Evolutionary conservation across 1,139 yeast species (phyloP), one percentile per base, ranked within the genome.

Genomic region (Blastobotrys arbuscula): DNA sequence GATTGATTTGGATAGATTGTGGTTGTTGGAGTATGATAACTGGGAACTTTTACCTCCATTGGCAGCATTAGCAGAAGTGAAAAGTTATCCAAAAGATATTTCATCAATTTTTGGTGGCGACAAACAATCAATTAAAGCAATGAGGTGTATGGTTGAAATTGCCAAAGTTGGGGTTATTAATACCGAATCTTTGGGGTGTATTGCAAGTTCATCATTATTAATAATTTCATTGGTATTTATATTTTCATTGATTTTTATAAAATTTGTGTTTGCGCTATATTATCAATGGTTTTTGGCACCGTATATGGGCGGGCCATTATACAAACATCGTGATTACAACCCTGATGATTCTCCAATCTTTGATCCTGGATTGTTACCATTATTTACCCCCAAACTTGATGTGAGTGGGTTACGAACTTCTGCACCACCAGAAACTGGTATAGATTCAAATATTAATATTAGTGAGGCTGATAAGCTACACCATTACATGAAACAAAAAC

Each of bases 161-260:
- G 73, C 84, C 41, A 86, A 83, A 67, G 89, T 87, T 21, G 96
- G 96, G 28, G 79, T 78, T 34, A 78, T 88, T 50, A 95, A 87
- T 63, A 77, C 88, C 0, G 85, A 84, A 45, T 79, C 95, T 10
- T 76, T 87, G 54, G 96, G 96, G 12, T 88, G 96, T 68, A 79
- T 87, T 63, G 85, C 94, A 0, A 84, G 95, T 1, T 72, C 76
- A 50, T 76, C 84, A 42, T 90, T 86, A 0, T 73, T 87, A 54
- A 75, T 77, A 55, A 73, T 80, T 10, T 82, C 95, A 0, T 74
- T 87, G 61, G 77, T 81, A n/a, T 84, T 88, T 60, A 85, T 88
- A 55, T 71, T 87, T 46, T 73, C 89, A 1, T 80, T 87, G 48
- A 87, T 85, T 28, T 58, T 81, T 28, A 71, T 73, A 36, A 87